Conservation (phyloP, 1,139 yeast species). For the Hansenula lynferdii region DNA sequence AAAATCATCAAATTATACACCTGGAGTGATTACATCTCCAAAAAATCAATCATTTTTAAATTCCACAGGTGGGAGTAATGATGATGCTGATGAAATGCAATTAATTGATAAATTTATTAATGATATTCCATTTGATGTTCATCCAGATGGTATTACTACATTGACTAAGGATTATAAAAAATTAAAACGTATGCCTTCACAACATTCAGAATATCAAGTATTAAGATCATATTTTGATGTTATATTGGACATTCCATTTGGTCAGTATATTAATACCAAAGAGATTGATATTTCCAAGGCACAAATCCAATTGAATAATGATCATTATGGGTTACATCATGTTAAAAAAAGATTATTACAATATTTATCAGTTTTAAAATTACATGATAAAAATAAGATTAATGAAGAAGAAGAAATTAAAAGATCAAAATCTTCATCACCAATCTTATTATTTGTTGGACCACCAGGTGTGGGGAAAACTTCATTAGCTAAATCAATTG, state of each 20-base stretch:
- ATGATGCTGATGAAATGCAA: slow-evolving; percentile 37
- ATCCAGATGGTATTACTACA: slow-evolving; percentile 50
- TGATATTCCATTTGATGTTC: slow-evolving; percentile 27
- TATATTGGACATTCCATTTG: slow-evolving; percentile 61
- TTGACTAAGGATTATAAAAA: slow-evolving; percentile 55
- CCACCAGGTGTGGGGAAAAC: slow-evolving; percentile 98
- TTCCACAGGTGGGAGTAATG: slow-evolving; percentile 33
- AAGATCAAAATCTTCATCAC: slow-evolving; percentile 30
- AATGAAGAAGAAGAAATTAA: slow-evolving; percentile 1
- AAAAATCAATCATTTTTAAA: background rate
- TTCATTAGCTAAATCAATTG: slow-evolving; percentile 82
- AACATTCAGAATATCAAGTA: slow-evolving; percentile 64
- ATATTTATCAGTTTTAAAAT: slow-evolving; percentile 71
- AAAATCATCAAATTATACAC: slow-evolving; percentile 9
- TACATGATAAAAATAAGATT: slow-evolving; percentile 36
- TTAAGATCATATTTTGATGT: slow-evolving; percentile 61
- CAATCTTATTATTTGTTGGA: slow-evolving; percentile 80
- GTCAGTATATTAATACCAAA: slow-evolving; percentile 29
- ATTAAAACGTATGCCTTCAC: slow-evolving; percentile 49
- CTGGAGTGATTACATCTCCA: slow-evolving; percentile 1
- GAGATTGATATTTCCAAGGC: slow-evolving; percentile 52
- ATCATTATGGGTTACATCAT: slow-evolving; percentile 79
- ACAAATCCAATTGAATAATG: slow-evolving; percentile 58
- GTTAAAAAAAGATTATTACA: slow-evolving; percentile 81
- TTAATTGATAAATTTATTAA: slow-evolving; percentile 46